phyloP scores from a whole-genome alignment of 192 early-diverging fungal species.

The Coemansia brasiliensis region DNA sequence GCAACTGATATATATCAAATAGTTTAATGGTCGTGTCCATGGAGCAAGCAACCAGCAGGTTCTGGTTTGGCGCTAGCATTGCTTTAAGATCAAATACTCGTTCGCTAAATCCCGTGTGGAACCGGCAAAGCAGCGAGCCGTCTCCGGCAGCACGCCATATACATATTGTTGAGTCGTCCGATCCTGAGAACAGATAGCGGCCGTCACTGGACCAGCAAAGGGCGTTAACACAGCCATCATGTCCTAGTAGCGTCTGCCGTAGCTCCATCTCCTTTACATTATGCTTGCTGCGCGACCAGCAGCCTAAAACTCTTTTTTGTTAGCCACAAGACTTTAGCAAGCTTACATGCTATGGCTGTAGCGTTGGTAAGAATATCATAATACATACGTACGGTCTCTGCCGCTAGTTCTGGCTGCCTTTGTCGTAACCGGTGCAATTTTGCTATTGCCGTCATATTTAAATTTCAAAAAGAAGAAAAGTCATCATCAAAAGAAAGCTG shows the following conservation, averaged over 20 bases:
- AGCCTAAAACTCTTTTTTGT: slow-evolving; percentile 11
- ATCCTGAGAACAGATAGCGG: slow-evolving; percentile 58
- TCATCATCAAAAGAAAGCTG: not conserved
- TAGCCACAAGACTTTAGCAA: not conserved
- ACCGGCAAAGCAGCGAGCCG: slow-evolving; percentile 33
- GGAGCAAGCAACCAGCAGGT: slow-evolving; percentile 62
- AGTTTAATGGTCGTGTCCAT: slow-evolving; percentile 61
- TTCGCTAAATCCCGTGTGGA: slow-evolving; percentile 64
- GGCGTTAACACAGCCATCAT: slow-evolving; percentile 50
- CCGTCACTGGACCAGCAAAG: slow-evolving; percentile 60
- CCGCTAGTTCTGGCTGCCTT: not conserved
- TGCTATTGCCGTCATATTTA: slow-evolving; percentile 4
- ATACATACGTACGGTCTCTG: slow-evolving; percentile 25
- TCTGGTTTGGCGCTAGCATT: slow-evolving; percentile 61
- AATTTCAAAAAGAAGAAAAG: not conserved
- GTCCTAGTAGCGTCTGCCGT: slow-evolving; percentile 37
- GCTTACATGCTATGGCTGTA: not conserved
- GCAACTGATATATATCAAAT: slow-evolving; percentile 47
- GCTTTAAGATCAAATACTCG: slow-evolving; percentile 79
- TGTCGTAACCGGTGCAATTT: slow-evolving; percentile 17
- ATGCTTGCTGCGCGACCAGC: slow-evolving; percentile 23
- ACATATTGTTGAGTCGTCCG: slow-evolving; percentile 62
- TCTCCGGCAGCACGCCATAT: slow-evolving; percentile 57
- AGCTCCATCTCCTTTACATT: slow-evolving; percentile 23
- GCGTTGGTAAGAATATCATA: not conserved